Evolutionary conservation across 2,329 filamentous ascomycete genomes (phyloP), one percentile per base, ranked within the genome.

Genomic region (Chalaropsis thielavioides): DNA sequence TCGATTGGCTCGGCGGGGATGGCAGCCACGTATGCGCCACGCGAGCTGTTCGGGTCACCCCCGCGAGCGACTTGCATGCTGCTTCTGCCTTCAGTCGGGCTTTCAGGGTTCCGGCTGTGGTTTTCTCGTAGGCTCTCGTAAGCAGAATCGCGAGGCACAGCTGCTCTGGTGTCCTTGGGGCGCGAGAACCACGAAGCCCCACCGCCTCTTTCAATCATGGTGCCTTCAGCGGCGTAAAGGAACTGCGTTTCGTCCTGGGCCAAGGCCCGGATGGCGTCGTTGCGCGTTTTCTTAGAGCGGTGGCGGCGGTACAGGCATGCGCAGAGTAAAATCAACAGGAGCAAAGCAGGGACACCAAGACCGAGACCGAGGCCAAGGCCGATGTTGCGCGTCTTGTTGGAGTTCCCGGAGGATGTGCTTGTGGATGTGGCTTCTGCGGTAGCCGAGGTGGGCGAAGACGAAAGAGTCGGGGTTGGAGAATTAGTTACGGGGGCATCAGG

Each of bases 351-450:
- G 1, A 87, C 71, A 1, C 85, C 87, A 1, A 90, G 73, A 1
- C 87, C 86, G 0, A 90, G 71, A 0, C 86, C 87, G 1, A 86
- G 74, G 0, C 85, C 85, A 0, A 89, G 75, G 0, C 85, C 84
- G 3, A 86, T 69, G 1, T 67, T 67, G 41, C 66, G 66, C 24
- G 31, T 63, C 15, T 17, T 51, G 38, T 61, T 68, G 27, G 44
- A 62, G 38, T 58, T 60, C 2, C 66, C 24, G 5, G 61, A 61
- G 11, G 54, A 38, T 17, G 44, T n/a, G 17, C 7, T 19, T 19
- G 17, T 49, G 31, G 22, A n/a, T n/a, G 65, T 56, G 5, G 63
- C 58, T 19, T 56, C 27, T 15, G 63, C 10, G 27, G 66, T 61
- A 17, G 40, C 67, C 6, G 19, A 68, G 49, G 67, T 65, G 64